phyloP scores from a whole-genome alignment of 2,329 filamentous ascomycete species.

The Botrytis fragariae region DNA sequence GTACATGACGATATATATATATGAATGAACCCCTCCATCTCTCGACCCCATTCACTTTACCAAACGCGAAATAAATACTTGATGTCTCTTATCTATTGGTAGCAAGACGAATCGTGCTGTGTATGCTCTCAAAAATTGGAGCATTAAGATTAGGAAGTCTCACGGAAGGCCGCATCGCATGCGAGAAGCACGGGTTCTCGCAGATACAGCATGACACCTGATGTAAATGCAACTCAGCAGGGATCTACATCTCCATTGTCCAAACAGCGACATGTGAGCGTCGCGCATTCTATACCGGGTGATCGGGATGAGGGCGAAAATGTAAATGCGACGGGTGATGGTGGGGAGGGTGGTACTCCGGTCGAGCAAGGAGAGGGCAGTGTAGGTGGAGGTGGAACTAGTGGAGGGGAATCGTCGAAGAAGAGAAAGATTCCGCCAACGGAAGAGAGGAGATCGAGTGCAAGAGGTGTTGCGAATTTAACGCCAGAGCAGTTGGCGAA shows the following conservation, averaged over 20 bases:
- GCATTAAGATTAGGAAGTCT: not conserved
- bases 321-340: not conserved
- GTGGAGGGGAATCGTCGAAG: not conserved
- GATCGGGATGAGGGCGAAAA: constrained; percentile 3
- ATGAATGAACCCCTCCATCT: not conserved
- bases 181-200: constrained; percentile 27
- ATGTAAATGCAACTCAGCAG: constrained; percentile 15
- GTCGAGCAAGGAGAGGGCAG: constrained; percentile 7
- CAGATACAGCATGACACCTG: constrained; percentile 28
- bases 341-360: not conserved
- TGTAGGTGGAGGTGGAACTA: not conserved
- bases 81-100: constrained; percentile 1
- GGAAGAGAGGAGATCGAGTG: constrained; percentile 49
- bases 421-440: not conserved
- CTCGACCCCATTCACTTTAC: not conserved
- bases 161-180: constrained; percentile 22
- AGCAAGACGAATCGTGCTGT: not conserved
- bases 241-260: constrained; percentile 5
- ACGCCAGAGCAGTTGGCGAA: constrained; percentile 85
- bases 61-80: not conserved
- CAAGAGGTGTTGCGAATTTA: constrained; percentile 76
- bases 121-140: not conserved
- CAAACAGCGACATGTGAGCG: constrained; percentile 3
- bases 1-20: constrained; percentile 9
- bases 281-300: not conserved